phyloP scores from a whole-genome alignment of 2,329 filamentous ascomycete species.

The Aspergillus flavus region DNA sequence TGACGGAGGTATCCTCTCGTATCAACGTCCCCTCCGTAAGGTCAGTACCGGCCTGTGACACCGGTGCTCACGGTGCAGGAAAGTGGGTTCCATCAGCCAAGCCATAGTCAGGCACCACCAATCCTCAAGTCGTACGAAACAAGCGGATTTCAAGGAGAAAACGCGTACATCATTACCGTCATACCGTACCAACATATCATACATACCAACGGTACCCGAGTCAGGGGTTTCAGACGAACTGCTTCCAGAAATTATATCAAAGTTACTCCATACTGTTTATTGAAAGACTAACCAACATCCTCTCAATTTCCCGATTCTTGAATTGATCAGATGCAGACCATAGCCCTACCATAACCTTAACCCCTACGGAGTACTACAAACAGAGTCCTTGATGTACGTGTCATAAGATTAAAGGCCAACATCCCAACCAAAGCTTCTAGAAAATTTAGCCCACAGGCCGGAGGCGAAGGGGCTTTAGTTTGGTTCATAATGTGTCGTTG shows the following conservation, averaged over 20 bases:
- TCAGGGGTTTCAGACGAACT: conserved; percentile 3
- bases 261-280: not conserved
- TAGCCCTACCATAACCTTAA: not conserved
- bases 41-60: not conserved
- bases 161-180: not conserved
- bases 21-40: not conserved
- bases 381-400: not conserved
- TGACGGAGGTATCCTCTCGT: not conserved
- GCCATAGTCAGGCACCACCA: not conserved
- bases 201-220: not conserved
- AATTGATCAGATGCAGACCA: not conserved
- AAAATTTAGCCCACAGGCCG: not conserved
- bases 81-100: not conserved
- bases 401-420: not conserved
- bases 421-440: conserved; percentile 1
- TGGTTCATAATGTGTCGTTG: conserved; percentile 3
- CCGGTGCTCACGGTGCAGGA: not conserved
- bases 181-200: not conserved
- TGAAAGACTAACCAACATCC: not conserved
- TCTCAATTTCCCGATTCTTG: not conserved
- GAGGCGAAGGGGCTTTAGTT: not conserved
- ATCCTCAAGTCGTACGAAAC: not conserved
- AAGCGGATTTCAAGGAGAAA: conserved; percentile 9
- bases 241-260: not conserved
- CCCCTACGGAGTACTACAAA: not conserved